Evolutionary conservation across 768 basidiomycete species (phyloP), one percentile per base, ranked within the genome.

Genomic region (Suillus decipiens): DNA sequence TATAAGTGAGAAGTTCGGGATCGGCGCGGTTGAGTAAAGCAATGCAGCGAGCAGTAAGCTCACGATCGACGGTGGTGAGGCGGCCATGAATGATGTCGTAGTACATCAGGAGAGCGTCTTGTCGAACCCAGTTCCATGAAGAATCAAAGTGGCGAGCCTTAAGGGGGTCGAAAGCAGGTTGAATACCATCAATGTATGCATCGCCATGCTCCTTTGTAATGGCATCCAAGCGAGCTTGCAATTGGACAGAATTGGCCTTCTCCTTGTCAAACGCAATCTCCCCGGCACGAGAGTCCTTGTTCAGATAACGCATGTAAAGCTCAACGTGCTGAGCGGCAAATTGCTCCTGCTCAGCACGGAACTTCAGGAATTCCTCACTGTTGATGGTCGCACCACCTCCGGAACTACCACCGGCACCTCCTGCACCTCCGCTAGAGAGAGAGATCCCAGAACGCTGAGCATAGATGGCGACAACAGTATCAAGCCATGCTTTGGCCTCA

Each of bases 61-160:
- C 95, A 59, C 95, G 91, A 72, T 98, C 95, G 67, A 98, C 92
- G 19, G 94, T 95, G 28, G 90, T 95, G 61, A 97, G 86, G 51
- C 90, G 89, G 55, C 97, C 97, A 68, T 95, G 95, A 69, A 99
- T 95, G 78, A 99, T 97, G 75, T 99, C 96, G 77, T 96, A 98
- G 80, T 89, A 99, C 94, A 99, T 96, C 64, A 94, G 80, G 33
- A 99, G 82, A 17, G 95, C 94, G 65, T 97, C 96, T 79, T 99
- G 97, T 64, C 96, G 89, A 51, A 91, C 96, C 97, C 97, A 99
- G 73, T 99, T 99, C 97, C 96, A 99, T 7, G 92, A 95, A 2
- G 96, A 99, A 74, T 99, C 96, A 81, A 99, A 99, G 73, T 90
- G 95, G 53, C 97, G 92, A 14, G 96, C 97, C 78, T 99, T 99